Conservation (phyloP, 139 green algal genomes). For the Chlorokybus atmophyticus region DNA sequence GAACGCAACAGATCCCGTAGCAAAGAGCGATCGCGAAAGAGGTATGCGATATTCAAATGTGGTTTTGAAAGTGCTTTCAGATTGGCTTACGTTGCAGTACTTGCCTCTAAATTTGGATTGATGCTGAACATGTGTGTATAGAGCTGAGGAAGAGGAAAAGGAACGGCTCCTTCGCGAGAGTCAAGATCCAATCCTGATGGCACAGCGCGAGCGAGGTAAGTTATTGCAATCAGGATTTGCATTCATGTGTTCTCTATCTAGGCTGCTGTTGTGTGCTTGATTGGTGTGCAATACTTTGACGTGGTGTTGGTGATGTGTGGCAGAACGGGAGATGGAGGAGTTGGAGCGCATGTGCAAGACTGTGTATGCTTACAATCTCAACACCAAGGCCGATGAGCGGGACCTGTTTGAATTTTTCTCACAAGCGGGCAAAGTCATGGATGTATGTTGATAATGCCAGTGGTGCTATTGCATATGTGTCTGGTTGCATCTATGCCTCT, state of each 20-base stretch:
- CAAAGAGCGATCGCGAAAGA: no score
- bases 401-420: conserved; percentile 79
- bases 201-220: not conserved
- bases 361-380: conserved; percentile 76
- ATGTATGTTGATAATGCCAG: conserved; percentile 24
- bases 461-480: not conserved
- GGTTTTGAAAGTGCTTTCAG: no score
- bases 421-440: conserved; percentile 49
- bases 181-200: not conserved
- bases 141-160: no score
- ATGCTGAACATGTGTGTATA: no score
- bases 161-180: not conserved
- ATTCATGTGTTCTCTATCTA: conserved; percentile 1
- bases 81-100: no score
- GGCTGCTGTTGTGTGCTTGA: no score
- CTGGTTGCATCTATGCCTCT: not conserved
- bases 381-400: conserved; percentile 58
- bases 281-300: no score
- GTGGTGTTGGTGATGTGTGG: not conserved
- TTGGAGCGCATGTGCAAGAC: conserved; percentile 72
- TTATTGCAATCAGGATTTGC: not conserved
- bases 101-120: no score
- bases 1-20: no score
- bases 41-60: no score
- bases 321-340: conserved; percentile 23